Percentiles rank a stretch among this genome's conserved stretches.
Evolutionary conservation across 2,329 filamentous ascomycete species (phyloP).

Genomic region (Blastomyces parvus): DNA sequence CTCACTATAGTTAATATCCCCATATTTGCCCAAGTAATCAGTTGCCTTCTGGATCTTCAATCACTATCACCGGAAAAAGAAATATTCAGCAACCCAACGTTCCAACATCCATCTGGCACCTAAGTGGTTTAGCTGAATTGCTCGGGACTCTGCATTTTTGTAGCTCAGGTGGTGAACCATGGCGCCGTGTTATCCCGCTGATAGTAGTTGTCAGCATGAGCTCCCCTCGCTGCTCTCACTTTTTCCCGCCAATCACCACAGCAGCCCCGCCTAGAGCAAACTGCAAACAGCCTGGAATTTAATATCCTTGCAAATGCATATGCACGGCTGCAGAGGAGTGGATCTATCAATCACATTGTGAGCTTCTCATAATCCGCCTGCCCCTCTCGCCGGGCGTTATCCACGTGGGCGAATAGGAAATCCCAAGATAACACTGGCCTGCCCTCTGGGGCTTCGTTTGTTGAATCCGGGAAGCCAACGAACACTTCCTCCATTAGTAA

Average conservation of each 20-base stretch:
- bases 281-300: not conserved
- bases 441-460: no score
- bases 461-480: not conserved
- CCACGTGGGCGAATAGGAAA: not conserved
- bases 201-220: not conserved
- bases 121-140: no score
- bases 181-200: not conserved
- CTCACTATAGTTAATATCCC: no score
- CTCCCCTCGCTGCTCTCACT: not conserved
- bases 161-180: no score
- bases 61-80: not conserved
- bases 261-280: not conserved
- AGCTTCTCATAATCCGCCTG: not conserved
- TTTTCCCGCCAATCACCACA: not conserved
- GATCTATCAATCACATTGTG: not conserved
- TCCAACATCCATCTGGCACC: no score
- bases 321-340: not conserved
- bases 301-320: not conserved
- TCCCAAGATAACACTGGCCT: no score
- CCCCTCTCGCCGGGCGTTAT: not conserved
- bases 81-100: not conserved
- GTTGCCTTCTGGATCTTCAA: no score
- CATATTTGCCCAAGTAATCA: no score
- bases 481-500: not conserved
- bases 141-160: no score